Evolutionary conservation across 2,329 filamentous ascomycete species (phyloP).

Genomic region (Xylariaceae sp.): DNA sequence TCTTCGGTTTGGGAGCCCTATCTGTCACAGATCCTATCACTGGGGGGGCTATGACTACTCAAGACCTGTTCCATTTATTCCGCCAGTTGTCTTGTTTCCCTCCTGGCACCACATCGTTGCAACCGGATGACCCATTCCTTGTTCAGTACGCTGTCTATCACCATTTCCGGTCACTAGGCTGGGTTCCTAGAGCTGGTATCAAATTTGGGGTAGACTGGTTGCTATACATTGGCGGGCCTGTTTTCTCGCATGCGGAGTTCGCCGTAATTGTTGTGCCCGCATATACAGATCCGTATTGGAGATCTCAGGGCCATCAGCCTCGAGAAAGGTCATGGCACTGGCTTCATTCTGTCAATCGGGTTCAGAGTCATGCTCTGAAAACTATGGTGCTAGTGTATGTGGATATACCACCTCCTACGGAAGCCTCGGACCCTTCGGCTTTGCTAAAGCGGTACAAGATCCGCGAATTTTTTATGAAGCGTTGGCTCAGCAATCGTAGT

Average conservation of each 20-base stretch:
- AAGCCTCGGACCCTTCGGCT: constrained; percentile 63
- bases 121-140: constrained; percentile 83
- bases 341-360: constrained; percentile 88
- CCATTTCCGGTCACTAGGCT: constrained; percentile 93
- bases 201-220: constrained; percentile 96
- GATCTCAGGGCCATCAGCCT: constrained; percentile 57
- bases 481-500: constrained; percentile 86
- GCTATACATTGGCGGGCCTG: constrained; percentile 91
- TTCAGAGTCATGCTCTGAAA: constrained; percentile 89
- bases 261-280: constrained; percentile 84
- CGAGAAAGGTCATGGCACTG: constrained; percentile 73
- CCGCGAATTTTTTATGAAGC: constrained; percentile 78
- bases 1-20: constrained; percentile 79
- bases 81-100: constrained; percentile 75
- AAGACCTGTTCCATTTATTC: constrained; percentile 70
- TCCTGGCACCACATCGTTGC: constrained; percentile 56
- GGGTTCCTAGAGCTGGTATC: constrained; percentile 89
- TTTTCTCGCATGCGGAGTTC: constrained; percentile 95
- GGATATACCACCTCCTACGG: constrained; percentile 77
- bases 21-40: constrained; percentile 62
- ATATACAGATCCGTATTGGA: constrained; percentile 79
- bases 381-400: constrained; percentile 90
- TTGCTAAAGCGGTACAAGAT: constrained; percentile 75
- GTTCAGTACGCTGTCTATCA: constrained; percentile 91
- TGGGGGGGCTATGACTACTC: constrained; percentile 54